A percentile compares a stretch with the other conserved stretches of the same genome.
Evolutionary conservation across 768 basidiomycete species (phyloP).

Genomic region (Leccinellum luteum): DNA sequence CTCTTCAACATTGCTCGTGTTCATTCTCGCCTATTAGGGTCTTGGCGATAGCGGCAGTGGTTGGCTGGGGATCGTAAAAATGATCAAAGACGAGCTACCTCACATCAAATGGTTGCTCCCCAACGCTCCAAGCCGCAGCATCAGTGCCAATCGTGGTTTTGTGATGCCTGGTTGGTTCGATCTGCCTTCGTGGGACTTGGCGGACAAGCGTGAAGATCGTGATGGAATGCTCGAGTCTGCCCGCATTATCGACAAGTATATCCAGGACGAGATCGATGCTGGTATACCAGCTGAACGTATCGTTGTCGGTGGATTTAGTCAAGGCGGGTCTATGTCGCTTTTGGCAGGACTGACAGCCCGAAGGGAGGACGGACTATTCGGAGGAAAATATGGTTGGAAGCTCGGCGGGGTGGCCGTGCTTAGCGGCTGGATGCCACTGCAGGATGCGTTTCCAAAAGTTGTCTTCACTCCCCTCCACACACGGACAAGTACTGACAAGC

Average conservation of each 20-base stretch:
- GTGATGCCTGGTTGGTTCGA: conserved; percentile 87
- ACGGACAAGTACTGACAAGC: conserved; percentile 2
- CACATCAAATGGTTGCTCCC: conserved; percentile 86
- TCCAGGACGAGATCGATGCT: conserved; percentile 69
- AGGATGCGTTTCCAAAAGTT: conserved; percentile 63
- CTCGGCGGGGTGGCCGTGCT: conserved; percentile 71
- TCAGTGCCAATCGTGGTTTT: conserved; percentile 72
- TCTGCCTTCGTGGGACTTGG: conserved; percentile 60
- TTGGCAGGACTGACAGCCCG: conserved; percentile 56
- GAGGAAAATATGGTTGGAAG: conserved; percentile 45
- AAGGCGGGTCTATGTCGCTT: conserved; percentile 79
- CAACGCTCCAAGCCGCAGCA: conserved; percentile 39
- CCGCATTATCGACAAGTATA: conserved; percentile 59
- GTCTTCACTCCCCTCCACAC: conserved; percentile 17
- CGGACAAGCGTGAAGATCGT: conserved; percentile 57
- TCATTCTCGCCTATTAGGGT: conserved; percentile 43
- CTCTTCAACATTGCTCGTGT: conserved; percentile 5
- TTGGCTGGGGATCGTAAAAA: conserved; percentile 73
- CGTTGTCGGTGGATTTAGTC: conserved; percentile 86
- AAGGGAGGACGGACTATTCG: conserved; percentile 24
- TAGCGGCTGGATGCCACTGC: conserved; percentile 79
- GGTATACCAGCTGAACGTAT: conserved; percentile 70
- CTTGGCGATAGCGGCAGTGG: conserved; percentile 74
- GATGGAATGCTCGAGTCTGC: conserved; percentile 60
- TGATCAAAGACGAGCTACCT: conserved; percentile 56